Percentiles rank a stretch among this genome's conserved stretches.
Conservation (phyloP, 495 filamentous ascomycete genomes). For the Penicillium malachiteum region DNA sequence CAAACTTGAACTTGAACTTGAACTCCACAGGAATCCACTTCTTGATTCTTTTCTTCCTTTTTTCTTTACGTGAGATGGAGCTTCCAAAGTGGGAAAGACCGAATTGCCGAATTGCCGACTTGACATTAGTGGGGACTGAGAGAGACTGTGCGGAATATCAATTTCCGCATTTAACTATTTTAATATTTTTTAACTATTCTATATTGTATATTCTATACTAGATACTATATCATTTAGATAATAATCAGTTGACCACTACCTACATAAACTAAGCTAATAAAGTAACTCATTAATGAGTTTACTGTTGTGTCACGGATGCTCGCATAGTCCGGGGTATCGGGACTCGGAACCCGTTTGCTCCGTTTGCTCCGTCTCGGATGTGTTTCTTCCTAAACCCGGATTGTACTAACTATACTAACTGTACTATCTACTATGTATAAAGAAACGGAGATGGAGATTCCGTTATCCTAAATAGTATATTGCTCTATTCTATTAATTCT, state of each 20-base stretch:
- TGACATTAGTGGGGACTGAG: background rate
- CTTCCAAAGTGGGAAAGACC: constrained; percentile 6
- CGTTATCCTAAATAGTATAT: background rate
- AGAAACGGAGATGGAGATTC: background rate
- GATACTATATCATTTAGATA: no score
- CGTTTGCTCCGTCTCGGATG: constrained; percentile 1
- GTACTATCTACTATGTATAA: no score
- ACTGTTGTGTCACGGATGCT: background rate
- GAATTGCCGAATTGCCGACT: constrained; percentile 24
- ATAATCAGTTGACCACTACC: background rate
- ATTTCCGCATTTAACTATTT: background rate
- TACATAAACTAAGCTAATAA: background rate
- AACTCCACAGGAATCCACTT: background rate
- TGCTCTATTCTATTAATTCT: no score
- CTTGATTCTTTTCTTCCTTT: background rate
- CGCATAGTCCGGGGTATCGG: constrained; percentile 1
- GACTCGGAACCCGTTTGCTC: constrained; percentile 1
- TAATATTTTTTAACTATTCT: no score
- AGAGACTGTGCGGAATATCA: background rate
- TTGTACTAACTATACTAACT: no score
- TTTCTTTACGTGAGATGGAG: background rate
- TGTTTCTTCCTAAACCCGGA: background rate
- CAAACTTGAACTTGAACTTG: background rate
- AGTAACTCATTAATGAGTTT: background rate
- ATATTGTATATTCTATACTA: no score